Percentiles rank a stretch among this genome's conserved stretches.
Evolutionary conservation across 1,284 basidiomycete genomes (phyloP).

Genomic region (Dichomitus squalens): DNA sequence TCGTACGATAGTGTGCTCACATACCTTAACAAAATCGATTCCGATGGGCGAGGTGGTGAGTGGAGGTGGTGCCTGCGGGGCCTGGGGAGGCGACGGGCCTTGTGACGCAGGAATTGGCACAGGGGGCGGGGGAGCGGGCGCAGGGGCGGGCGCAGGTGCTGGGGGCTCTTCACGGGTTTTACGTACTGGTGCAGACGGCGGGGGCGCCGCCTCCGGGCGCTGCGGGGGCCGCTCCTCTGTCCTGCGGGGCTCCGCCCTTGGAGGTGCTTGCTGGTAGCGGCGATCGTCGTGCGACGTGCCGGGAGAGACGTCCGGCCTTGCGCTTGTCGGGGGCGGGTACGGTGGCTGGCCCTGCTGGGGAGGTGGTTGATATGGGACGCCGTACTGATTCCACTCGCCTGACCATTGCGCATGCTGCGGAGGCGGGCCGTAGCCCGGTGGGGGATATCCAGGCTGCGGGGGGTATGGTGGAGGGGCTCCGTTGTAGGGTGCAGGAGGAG

Average conservation of each 20-base stretch:
- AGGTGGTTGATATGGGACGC: conserved; percentile 12
- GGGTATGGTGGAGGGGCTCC: conserved; percentile 29
- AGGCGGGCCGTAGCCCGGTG: conserved; percentile 37
- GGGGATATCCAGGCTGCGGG: conserved; percentile 31
- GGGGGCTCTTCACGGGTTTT: conserved; percentile 28
- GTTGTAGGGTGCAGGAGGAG: conserved; percentile 35
- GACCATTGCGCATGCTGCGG: conserved; percentile 36
- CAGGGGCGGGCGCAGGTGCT: conserved; percentile 22
- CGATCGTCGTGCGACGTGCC: conserved; percentile 23
- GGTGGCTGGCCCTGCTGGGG: conserved; percentile 27
- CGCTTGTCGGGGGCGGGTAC: conserved; percentile 7
- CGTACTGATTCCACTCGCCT: conserved; percentile 23
- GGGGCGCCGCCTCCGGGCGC: conserved; percentile 9
- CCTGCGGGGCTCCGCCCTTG: conserved; percentile 33
- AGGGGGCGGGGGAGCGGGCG: conserved; percentile 13
- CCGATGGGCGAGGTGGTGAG: conserved; percentile 20
- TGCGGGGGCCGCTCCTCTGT: conserved; percentile 29
- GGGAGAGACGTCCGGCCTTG: conserved; percentile 33
- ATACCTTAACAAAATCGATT: conserved; percentile 59
- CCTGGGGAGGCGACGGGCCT: conserved; percentile 15
- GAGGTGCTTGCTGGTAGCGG: conserved; percentile 25
- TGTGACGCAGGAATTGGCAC: conserved; percentile 16
- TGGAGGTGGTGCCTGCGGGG: conserved; percentile 18
- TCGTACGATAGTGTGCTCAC: conserved; percentile 18
- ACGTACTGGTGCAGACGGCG: conserved; percentile 22